These are phyloP conservation scores for Parmelia sp. DNA, from an alignment of 495 filamentous ascomycete species.

Conservation along the genomic window DNA sequence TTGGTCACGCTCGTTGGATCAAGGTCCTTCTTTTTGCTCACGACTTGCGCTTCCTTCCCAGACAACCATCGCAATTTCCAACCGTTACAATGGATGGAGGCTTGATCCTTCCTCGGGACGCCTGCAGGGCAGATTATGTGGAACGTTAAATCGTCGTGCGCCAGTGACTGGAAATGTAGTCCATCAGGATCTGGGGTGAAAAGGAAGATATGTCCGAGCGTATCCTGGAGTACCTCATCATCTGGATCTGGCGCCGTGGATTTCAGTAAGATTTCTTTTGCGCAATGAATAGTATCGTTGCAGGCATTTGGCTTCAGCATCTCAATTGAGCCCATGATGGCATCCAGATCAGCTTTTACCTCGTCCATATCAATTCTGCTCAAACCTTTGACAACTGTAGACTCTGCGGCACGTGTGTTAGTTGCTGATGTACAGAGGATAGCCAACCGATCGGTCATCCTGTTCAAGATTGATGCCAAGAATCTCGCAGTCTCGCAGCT, in stretches of 20 bases:
- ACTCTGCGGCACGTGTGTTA: not conserved
- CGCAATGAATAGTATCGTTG: conserved; percentile 16
- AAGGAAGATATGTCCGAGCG: conserved; percentile 28
- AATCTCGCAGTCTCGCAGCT: conserved; percentile 26
- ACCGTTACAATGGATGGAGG: conserved; percentile 21
- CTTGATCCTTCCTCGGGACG: conserved; percentile 15
- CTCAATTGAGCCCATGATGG: conserved; percentile 19
- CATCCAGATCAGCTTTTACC: conserved; percentile 23
- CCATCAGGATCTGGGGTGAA: conserved; percentile 22
- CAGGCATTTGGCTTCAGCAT: conserved; percentile 2
- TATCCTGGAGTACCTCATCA: conserved; percentile 11
- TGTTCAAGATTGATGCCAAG: conserved; percentile 23
- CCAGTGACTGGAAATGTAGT: conserved; percentile 13
- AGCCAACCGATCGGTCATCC: conserved; percentile 20
- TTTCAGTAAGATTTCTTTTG: conserved; percentile 18
- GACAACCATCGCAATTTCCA: conserved; percentile 29
- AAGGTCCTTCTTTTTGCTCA: conserved; percentile 8
- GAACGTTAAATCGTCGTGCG: conserved; percentile 22
- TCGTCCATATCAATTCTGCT: conserved; percentile 3
- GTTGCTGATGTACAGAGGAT: conserved; percentile 21
- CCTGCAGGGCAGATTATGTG: conserved; percentile 26
- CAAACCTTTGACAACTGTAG: conserved; percentile 22
- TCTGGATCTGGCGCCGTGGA: conserved; percentile 8
- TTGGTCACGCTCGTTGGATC: conserved; percentile 17
- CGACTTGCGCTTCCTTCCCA: conserved; percentile 10